Conservation (phyloP, 1,284 basidiomycete species). For the Porodaedalea pini region DNA sequence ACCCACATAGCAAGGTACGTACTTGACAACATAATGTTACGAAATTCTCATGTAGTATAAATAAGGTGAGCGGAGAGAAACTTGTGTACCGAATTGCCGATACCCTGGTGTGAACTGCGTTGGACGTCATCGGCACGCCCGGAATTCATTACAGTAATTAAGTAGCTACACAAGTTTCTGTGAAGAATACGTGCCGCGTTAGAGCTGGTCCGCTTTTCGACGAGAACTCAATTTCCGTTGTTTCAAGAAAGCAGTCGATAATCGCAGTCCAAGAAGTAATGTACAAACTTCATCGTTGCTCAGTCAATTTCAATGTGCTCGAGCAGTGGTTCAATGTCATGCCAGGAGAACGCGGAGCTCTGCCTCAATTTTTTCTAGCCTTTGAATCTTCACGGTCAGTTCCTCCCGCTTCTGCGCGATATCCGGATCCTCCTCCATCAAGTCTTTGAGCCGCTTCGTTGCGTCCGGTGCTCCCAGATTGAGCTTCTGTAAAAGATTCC, state of each 20-base stretch:
- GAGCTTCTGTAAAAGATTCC: conserved; percentile 7
- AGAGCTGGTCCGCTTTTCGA: too few species aligned
- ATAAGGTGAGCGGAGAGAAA: conserved; percentile 8
- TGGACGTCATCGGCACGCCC: too few species aligned
- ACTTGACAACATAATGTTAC: too few species aligned
- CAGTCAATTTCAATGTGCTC: too few species aligned
- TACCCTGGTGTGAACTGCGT: not conserved
- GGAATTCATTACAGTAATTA: too few species aligned
- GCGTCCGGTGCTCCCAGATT: conserved; percentile 4
- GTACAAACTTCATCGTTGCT: too few species aligned
- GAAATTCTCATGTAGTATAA: not conserved
- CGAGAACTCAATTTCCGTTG: too few species aligned
- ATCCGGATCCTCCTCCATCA: conserved; percentile 13
- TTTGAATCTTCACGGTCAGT: conserved; percentile 6
- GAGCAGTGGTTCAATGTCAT: too few species aligned
- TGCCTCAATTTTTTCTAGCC: conserved; percentile 5
- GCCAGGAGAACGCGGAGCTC: conserved; percentile 7
- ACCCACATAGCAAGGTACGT: conserved; percentile 17
- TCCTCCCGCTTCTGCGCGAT: conserved; percentile 3
- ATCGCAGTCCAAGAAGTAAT: too few species aligned
- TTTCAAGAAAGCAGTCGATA: too few species aligned
- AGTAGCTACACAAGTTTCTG: too few species aligned
- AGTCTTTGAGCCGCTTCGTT: not conserved
- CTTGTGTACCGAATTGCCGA: conserved; percentile 4
- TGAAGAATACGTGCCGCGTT: too few species aligned